Conservation (phyloP, 345 rosid genomes). For the Camelina hispida region DNA sequence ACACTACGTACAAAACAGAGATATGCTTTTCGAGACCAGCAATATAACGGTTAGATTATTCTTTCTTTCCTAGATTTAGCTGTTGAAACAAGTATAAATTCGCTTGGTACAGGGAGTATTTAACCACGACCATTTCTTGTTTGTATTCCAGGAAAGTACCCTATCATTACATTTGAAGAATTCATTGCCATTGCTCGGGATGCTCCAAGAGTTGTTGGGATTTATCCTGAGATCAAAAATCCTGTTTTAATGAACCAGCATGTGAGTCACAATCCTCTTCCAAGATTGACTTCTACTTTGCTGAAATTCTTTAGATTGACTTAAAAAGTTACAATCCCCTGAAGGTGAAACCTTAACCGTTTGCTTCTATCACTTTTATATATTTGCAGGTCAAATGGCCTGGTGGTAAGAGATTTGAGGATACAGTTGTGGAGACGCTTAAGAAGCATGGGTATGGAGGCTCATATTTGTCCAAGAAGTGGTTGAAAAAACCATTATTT, state of each 20-base stretch:
- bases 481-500: conserved; percentile 81
- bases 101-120: not conserved
- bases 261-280: conserved; percentile 53
- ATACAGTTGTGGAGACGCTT: conserved; percentile 69
- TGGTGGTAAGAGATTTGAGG: conserved; percentile 80
- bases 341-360: not conserved
- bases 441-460: conserved; percentile 82
- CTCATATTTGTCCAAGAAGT: conserved; percentile 73
- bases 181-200: conserved; percentile 77
- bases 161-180: conserved; percentile 87
- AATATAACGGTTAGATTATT: conserved; percentile 65
- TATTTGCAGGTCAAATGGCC: conserved; percentile 77
- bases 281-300: conserved; percentile 6
- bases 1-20: conserved; percentile 77
- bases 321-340: not conserved
- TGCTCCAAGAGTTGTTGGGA: conserved; percentile 90
- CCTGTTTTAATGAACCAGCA: conserved; percentile 84
- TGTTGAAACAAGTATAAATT: conserved; percentile 11
- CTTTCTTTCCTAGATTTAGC: conserved; percentile 8
- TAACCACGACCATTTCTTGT: conserved; percentile 13
- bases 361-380: not conserved
- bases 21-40: conserved; percentile 74
- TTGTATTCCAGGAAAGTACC: conserved; percentile 66
- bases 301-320: not conserved
- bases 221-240: conserved; percentile 95